Evolutionary conservation across 768 basidiomycete species (phyloP), one percentile per base, ranked within the genome.

Genomic region (Phlegmacium glaucopus): DNA sequence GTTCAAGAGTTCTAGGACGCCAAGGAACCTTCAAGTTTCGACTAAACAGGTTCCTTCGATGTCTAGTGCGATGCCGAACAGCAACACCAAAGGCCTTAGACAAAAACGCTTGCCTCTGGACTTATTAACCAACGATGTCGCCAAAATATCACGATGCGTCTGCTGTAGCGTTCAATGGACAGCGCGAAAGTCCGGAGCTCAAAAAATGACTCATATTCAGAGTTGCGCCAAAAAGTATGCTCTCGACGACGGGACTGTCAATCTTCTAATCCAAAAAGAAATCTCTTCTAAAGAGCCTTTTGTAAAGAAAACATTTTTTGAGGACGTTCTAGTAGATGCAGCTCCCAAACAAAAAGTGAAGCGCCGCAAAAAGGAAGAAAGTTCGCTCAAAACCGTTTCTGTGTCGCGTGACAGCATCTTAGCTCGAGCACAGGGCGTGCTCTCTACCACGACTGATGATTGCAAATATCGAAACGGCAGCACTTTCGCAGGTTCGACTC

Each of bases 81-180:
- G n/a, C 6, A 34, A 34, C 10, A n/a, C 32, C 32, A 34, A 34
- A 15, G 36, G 9, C 22, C 36, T 26, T 13, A 47, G 32, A 29
- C 35, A 41, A 11, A 12, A 26, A n/a, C 32, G 15, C 32, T 52
- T 65, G 42, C 48, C 60, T 1, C 57, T 58, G 11, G 71, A 73
- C 39, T 69, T 83, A 49, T 62, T 77, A 0, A 74, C 77, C 36
- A 46, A 63, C 3, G 70, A 84, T 18, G 59, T 88, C 4, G 59
- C 60, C 2, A 73, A 60, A 18, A 58, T 90, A 2, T 61, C 66
- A 9, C 78, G 69, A 55, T 91, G 89, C 55, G 70, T 89, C 37
- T 72, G 76, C 30, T 91, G 89, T 54, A 77, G 80, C 17, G 58
- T 75, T 11, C 63, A 63, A 1, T 92, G 90, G 90, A 91, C 86